Evolutionary conservation across 768 basidiomycete species (phyloP).

Genomic region (Mycena latifolia): DNA sequence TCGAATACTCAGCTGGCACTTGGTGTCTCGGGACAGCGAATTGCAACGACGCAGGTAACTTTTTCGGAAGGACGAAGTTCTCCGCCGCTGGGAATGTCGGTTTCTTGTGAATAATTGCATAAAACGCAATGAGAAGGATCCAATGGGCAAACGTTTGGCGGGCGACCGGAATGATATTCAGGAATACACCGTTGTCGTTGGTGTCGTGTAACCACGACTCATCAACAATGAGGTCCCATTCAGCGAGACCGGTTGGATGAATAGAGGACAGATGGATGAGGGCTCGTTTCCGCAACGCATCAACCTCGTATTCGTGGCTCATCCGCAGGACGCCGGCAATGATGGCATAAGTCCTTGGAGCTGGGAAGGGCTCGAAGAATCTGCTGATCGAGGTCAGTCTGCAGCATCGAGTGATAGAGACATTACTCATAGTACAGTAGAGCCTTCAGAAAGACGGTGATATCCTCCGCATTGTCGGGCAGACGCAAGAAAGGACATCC

Average conservation of each 20-base stretch:
- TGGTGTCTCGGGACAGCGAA: no score
- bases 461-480: conserved; percentile 11
- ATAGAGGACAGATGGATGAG: conserved; percentile 3
- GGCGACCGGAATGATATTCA: neutral
- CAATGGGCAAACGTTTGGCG: conserved; percentile 2
- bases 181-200: no score
- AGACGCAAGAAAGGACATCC: conserved; percentile 28
- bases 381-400: neutral
- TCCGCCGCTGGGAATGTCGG: neutral
- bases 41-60: no score
- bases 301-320: conserved; percentile 29
- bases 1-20: conserved; percentile 3
- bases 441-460: neutral
- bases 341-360: conserved; percentile 1
- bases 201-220: no score
- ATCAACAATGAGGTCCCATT: no score
- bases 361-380: conserved; percentile 15
- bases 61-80: neutral
- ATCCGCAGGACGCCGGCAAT: conserved; percentile 13
- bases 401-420: conserved; percentile 11
- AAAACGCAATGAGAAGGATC: neutral
- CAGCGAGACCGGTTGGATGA: neutral
- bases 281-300: conserved; percentile 15
- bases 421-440: neutral
- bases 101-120: neutral